phyloP scores from a whole-genome alignment of 768 basidiomycete genomes.

The Xerocomus potaroensis region DNA sequence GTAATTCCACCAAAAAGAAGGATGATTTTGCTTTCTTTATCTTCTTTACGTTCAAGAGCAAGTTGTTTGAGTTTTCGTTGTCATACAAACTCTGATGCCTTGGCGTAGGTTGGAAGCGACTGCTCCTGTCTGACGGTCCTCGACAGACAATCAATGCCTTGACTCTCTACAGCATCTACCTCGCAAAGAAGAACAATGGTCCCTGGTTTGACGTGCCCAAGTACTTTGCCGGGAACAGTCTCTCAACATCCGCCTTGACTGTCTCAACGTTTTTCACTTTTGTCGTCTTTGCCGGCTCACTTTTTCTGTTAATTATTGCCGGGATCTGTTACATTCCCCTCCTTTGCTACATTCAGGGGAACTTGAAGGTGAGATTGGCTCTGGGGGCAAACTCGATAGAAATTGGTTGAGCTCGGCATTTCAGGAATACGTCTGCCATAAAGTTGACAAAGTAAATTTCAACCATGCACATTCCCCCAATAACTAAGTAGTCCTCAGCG shows the following conservation, averaged over 20 bases:
- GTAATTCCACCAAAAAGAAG: conserved; percentile 90
- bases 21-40: conserved; percentile 99
- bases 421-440: conserved; percentile 97
- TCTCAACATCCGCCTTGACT: conserved; percentile 79
- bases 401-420: background rate
- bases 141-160: conserved; percentile 97
- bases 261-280: conserved; percentile 90
- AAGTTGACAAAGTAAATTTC: conserved; percentile 84
- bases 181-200: conserved; percentile 47
- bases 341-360: conserved; percentile 92
- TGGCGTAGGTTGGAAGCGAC: conserved; percentile 73
- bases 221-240: conserved; percentile 73
- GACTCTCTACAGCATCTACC: conserved; percentile 89
- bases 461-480: background rate
- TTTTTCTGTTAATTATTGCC: conserved; percentile 77
- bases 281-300: conserved; percentile 78
- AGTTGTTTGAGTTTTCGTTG: conserved; percentile 23
- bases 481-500: conserved; percentile 48
- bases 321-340: conserved; percentile 91
- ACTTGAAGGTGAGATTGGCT: conserved; percentile 68
- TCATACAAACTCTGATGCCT: background rate
- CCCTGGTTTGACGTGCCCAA: conserved; percentile 67
- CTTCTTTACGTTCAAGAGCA: conserved; percentile 99
- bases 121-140: conserved; percentile 89
- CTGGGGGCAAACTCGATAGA: background rate